Evolutionary conservation across 1,284 basidiomycete genomes (phyloP), one percentile per base, ranked within the genome.

Genomic region (Leccinum fallax): DNA sequence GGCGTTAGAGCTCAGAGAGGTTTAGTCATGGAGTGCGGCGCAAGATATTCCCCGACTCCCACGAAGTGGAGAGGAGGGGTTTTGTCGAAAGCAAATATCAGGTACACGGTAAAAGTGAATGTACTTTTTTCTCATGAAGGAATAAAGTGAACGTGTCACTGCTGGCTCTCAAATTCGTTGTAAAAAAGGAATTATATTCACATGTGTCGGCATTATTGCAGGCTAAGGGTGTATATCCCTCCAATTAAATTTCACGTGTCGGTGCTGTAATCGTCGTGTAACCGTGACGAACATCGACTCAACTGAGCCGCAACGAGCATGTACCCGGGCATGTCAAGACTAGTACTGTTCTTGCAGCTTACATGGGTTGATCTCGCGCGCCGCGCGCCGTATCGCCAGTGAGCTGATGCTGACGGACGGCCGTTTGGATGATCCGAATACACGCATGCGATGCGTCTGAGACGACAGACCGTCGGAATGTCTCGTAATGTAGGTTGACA

Each of bases 301-400:
- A 34, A 36, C 32, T 34, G 58, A 38, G 57, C 56, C 9, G 15
- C 10, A 43, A 60, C 59, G 16, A 61, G 32, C 24, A 26, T 32
- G 9, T 52, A 13, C 15, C 19, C 36, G 10, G 51, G 30, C 40
- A 8, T 38, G 36, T 36, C 36, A 15, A 36, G 15, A 13, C 36
- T 3, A 28, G 28, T 28, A 28, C 28, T 28, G n/a, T 5, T 24
- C 58, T 64, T 43, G 38, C 19, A 9, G 26, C 48, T 40, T 48
- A 19, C 43, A 24, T 16, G 60, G 30, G 46, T 43, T 66, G 64
- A 68, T 65, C 62, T 19, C 36, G 28, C n/a, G n/a, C 40, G 36
- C 46, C 36, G 28, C n/a, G n/a, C 40, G 36, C 34, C 38, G 30
- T 32, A 32, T 32, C 30, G 30, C 30, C 30, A 0, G 30, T 48